Evolutionary conservation across 1,139 yeast genomes (phyloP), one percentile per base, ranked within the genome.

Genomic region (Geotrichum siamense): DNA sequence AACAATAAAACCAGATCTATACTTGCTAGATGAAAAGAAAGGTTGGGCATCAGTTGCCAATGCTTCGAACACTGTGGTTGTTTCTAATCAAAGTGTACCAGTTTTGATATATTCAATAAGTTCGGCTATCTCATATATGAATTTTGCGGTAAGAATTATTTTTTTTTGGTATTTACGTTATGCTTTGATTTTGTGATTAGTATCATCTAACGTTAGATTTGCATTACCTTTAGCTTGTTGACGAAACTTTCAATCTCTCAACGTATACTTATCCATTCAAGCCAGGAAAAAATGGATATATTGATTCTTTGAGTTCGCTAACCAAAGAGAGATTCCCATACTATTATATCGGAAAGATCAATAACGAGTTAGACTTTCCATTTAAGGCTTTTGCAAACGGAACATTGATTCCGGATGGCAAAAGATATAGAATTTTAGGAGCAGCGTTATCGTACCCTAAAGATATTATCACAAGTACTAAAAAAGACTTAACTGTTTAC

Each of bases 331-430:
- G 29, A 19, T 43, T 43, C 21, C 42, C 45, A 5, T 33, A 26
- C 10, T 36, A 26, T 17, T 43, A 36, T 19, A 25, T 33, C 3
- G 42, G 45, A 10, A 43, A 32, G 23, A 17, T 20, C n/a, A 6
- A 12, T 10, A 23, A 12, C 12, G 41, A 38, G 3, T 38, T 38
- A 13, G 42, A 38, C 17, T 22, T 43, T 20, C 40, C 42, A 5
- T 43, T 43, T 31, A 43, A 23, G 13, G 15, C 34, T 6, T 43
- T 37, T 17, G 26, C 45, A 10, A 43, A 43, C 33, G 45, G 45
- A 5, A 26, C 45, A 6, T 3, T 16, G 2, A 43, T 43, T 15
- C 39, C 42, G 6, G 35, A 3, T 38, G 42, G 42, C 13, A 21
- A 27, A 19, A 19, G 27, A 10, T 38, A 38, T 22, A 38, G 45